Conservation (phyloP, 2,329 filamentous ascomycete species). For the Hirsutella thompsonii region DNA sequence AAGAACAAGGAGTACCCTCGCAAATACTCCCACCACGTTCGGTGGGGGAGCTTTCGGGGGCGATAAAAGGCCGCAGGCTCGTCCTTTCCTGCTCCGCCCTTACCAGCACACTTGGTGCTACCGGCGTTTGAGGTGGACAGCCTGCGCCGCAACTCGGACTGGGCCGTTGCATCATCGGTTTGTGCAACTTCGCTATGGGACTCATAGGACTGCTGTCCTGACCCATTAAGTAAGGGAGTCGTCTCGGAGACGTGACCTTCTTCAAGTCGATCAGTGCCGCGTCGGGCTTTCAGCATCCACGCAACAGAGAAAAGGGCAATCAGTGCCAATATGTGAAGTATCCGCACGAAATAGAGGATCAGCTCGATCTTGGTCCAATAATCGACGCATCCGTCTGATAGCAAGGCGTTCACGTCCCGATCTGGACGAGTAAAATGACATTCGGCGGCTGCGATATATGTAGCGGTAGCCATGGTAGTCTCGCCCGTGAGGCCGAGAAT, state of each 20-base stretch:
- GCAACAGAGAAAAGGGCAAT: constrained; percentile 33
- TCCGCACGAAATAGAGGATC: constrained; percentile 51
- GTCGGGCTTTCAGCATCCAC: constrained; percentile 26
- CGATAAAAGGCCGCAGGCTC: constrained; percentile 74
- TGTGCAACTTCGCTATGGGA: constrained; percentile 14
- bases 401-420: constrained; percentile 11
- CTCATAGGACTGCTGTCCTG: constrained; percentile 21
- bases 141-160: constrained; percentile 16
- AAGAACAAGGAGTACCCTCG: constrained; percentile 89
- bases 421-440: constrained; percentile 45
- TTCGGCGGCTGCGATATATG: constrained; percentile 54
- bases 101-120: constrained; percentile 17
- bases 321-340: constrained; percentile 51
- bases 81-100: constrained; percentile 29
- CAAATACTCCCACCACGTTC: constrained; percentile 93
- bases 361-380: constrained; percentile 43
- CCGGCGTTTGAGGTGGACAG: constrained; percentile 24
- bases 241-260: constrained; percentile 38
- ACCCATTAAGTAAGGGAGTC: constrained; percentile 45
- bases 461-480: constrained; percentile 54
- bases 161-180: not conserved
- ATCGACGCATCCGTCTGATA: constrained; percentile 18
- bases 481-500: constrained; percentile 60
- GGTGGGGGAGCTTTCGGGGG: constrained; percentile 71
- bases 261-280: constrained; percentile 23